A percentile compares a stretch with the other conserved stretches of the same genome.
phyloP scores from a whole-genome alignment of 495 filamentous ascomycete species.

The Chaetomium fimeti region DNA sequence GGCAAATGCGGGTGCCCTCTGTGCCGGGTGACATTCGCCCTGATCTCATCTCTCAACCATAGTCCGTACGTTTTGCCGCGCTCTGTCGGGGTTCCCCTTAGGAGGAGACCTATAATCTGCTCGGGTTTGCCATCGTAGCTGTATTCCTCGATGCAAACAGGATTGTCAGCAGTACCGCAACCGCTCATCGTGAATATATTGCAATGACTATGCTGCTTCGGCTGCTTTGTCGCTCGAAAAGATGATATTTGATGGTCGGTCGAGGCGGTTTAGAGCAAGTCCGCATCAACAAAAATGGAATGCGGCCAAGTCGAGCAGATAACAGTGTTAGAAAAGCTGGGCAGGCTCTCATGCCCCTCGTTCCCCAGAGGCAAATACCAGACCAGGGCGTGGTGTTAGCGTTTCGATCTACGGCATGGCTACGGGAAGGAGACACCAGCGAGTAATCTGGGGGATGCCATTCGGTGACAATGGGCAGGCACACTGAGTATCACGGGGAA shows the following conservation, averaged over 20 bases:
- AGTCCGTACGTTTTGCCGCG: background rate
- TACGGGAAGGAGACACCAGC: constrained; percentile 4
- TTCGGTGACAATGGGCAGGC: background rate
- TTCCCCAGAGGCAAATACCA: background rate
- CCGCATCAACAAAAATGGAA: background rate
- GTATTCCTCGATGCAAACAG: background rate
- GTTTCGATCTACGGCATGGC: background rate
- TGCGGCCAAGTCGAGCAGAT: background rate
- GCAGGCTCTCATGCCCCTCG: background rate
- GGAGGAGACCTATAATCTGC: background rate
- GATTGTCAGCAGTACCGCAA: background rate
- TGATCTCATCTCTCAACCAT: constrained; percentile 6
- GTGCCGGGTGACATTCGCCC: constrained; percentile 2
- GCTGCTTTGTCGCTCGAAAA: background rate
- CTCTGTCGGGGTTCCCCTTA: background rate
- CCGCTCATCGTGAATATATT: background rate
- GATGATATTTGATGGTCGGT: too few relatives aligned
- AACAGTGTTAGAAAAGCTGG: background rate
- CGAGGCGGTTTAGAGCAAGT: background rate
- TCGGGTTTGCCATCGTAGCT: background rate
- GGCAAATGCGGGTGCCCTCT: background rate
- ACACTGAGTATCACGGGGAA: background rate
- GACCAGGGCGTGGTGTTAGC: background rate
- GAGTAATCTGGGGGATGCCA: background rate
- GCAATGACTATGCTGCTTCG: background rate